phyloP scores from a whole-genome alignment of 768 basidiomycete species.

The Mrakia blollopis region DNA sequence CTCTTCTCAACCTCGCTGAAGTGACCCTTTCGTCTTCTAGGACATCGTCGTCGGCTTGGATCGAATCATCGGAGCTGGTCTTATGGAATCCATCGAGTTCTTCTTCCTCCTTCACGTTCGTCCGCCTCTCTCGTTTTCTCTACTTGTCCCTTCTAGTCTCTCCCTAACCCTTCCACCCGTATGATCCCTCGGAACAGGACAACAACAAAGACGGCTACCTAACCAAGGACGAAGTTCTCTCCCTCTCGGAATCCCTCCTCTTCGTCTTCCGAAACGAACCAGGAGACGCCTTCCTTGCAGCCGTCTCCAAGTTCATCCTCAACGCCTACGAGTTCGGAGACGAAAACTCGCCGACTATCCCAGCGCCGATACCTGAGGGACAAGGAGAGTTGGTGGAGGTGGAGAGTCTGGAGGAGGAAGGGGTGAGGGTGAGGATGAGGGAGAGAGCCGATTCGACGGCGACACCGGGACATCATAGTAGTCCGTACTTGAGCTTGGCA shows the following conservation, averaged over 20 bases:
- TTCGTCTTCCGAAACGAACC: constrained; percentile 94
- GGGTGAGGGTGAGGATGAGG: neutral
- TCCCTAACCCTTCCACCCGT: neutral
- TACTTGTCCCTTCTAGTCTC: neutral
- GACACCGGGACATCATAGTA: constrained; percentile 30
- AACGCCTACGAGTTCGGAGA: constrained; percentile 98
- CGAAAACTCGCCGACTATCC: constrained; percentile 49
- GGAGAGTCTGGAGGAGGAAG: constrained; percentile 4
- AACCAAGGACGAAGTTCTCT: constrained; percentile 94
- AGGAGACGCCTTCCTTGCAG: constrained; percentile 92
- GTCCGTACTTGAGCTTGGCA: constrained; percentile 48
- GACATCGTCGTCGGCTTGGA: constrained; percentile 85
- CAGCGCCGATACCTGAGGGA: neutral
- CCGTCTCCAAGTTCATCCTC: constrained; percentile 93
- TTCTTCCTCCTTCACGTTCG: constrained; percentile 59
- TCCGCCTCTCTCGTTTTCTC: neutral
- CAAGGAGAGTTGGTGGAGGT: constrained; percentile 4
- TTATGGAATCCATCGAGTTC: constrained; percentile 99
- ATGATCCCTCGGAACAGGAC: constrained; percentile 34
- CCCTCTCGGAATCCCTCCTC: constrained; percentile 86
- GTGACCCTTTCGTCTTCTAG: constrained; percentile 78
- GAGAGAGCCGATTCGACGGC: constrained; percentile 22
- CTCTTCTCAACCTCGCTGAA: too few relatives aligned
- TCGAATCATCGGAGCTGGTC: constrained; percentile 69
- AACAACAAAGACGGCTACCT: constrained; percentile 93